Conservation (phyloP, 176 grass and related monocot genomes). For the Metroxylon sagu region DNA sequence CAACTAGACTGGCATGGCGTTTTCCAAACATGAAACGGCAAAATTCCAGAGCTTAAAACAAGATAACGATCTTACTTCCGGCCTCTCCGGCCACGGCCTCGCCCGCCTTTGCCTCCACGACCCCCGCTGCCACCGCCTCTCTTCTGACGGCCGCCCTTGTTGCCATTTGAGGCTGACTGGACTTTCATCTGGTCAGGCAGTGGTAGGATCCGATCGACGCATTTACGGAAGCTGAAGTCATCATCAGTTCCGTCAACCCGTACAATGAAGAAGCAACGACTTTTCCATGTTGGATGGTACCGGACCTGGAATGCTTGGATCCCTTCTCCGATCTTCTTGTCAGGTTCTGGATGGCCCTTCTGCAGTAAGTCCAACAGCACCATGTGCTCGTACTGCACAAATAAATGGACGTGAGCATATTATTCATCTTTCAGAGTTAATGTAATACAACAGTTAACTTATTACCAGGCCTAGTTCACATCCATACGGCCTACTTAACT, state of each 20-base stretch:
- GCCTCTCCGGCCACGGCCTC: conserved; percentile 34
- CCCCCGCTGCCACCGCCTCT: conserved; percentile 27
- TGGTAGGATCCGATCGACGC: conserved; percentile 73
- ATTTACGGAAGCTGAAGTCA: conserved; percentile 99
- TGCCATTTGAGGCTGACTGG: conserved; percentile 3
- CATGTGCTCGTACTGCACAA: conserved; percentile 80
- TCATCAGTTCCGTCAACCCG: conserved; percentile 59
- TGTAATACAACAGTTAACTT: too few species aligned
- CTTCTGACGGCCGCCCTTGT: conserved; percentile 24
- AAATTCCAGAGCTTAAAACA: too few species aligned
- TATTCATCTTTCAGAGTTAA: too few species aligned
- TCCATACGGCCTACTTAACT: too few species aligned
- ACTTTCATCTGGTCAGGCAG: conserved; percentile 73
- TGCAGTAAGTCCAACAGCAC: conserved; percentile 65
- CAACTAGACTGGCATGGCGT: too few species aligned
- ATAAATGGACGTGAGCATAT: neutral
- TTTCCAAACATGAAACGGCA: too few species aligned
- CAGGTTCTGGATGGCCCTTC: conserved; percentile 65
- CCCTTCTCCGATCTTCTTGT: conserved; percentile 71
- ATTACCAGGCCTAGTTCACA: too few species aligned
- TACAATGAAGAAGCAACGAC: conserved; percentile 72
- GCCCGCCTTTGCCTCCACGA: conserved; percentile 34
- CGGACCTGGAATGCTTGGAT: conserved; percentile 76
- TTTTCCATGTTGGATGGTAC: conserved; percentile 60
- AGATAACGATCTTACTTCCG: neutral